Percentiles rank a stretch among this genome's conserved stretches.
These are phyloP conservation scores for Diaporthe sp. DNA, from an alignment of 2,329 filamentous ascomycete genomes.

Conservation along the genomic window DNA sequence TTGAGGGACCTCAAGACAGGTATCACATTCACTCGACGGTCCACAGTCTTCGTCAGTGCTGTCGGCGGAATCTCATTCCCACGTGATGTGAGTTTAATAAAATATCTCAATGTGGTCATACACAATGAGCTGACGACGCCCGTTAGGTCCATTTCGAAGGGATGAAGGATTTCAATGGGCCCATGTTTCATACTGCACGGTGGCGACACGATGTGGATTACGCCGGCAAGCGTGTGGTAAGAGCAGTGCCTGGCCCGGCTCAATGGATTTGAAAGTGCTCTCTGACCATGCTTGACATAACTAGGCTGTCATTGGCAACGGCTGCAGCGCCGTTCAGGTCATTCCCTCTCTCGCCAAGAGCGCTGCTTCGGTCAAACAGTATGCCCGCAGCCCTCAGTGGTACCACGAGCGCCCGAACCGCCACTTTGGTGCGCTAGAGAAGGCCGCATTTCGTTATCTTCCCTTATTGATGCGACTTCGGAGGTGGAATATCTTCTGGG, in stretches of 20 bases:
- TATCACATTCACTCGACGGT: neutral
- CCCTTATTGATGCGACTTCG: constrained; percentile 42
- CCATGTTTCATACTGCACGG: constrained; percentile 52
- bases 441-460: constrained; percentile 43
- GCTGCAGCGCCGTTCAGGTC: constrained; percentile 53
- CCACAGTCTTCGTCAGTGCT: neutral
- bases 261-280: no score
- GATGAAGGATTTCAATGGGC: constrained; percentile 48
- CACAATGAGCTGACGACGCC: no score
- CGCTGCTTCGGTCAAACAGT: constrained; percentile 39
- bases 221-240: constrained; percentile 47
- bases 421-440: constrained; percentile 32
- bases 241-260: no score
- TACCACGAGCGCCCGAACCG: constrained; percentile 44
- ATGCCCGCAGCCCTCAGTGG: constrained; percentile 41
- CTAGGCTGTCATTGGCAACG: constrained; percentile 52
- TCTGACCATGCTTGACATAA: no score
- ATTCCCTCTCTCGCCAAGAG: constrained; percentile 50
- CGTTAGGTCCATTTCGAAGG: neutral
- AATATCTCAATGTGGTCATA: no score
- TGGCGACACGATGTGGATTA: constrained; percentile 50
- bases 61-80: neutral
- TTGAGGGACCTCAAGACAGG: neutral
- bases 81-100: neutral
- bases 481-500: constrained; percentile 42